These are phyloP conservation scores for Chaetomidium leptoderma DNA, from an alignment of 495 filamentous ascomycete genomes.

Conservation along the genomic window DNA sequence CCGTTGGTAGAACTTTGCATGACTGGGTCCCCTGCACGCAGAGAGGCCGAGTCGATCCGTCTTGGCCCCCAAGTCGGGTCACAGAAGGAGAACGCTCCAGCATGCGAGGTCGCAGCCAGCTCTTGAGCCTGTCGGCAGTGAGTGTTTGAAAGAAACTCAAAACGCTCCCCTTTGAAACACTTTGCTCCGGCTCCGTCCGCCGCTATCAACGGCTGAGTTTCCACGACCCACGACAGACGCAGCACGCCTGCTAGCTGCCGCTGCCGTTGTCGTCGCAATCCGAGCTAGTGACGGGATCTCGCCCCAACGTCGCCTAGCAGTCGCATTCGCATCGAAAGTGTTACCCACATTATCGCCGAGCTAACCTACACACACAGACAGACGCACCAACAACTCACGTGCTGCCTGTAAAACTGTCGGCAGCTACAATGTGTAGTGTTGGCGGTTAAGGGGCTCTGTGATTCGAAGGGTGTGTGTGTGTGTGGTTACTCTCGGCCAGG, in stretches of 20 bases:
- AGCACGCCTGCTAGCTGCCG: background rate
- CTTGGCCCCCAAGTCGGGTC: background rate
- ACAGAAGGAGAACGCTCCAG: background rate
- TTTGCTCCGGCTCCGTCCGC: background rate
- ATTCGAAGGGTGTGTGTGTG: too few relatives aligned
- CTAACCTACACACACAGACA: too few relatives aligned
- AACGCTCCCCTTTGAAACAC: background rate
- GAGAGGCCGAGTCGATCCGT: background rate
- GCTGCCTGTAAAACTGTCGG: too few relatives aligned
- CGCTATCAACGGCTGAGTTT: constrained; percentile 1
- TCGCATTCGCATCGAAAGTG: too few relatives aligned
- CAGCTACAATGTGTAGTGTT: too few relatives aligned
- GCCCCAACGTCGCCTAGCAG: background rate
- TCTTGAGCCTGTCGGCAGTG: background rate
- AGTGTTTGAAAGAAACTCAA: background rate
- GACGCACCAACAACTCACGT: too few relatives aligned
- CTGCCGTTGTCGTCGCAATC: background rate
- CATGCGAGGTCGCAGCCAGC: background rate
- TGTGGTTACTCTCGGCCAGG: constrained; percentile 2
- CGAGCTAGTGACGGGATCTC: background rate
- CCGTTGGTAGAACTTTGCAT: constrained; percentile 5
- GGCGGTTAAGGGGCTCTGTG: too few relatives aligned
- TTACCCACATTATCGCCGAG: too few relatives aligned
- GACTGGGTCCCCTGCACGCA: constrained; percentile 6
- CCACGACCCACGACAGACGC: background rate